phyloP scores from a whole-genome alignment of 371 early-diverging fungal genomes.

The Sporodiniella umbellata region DNA sequence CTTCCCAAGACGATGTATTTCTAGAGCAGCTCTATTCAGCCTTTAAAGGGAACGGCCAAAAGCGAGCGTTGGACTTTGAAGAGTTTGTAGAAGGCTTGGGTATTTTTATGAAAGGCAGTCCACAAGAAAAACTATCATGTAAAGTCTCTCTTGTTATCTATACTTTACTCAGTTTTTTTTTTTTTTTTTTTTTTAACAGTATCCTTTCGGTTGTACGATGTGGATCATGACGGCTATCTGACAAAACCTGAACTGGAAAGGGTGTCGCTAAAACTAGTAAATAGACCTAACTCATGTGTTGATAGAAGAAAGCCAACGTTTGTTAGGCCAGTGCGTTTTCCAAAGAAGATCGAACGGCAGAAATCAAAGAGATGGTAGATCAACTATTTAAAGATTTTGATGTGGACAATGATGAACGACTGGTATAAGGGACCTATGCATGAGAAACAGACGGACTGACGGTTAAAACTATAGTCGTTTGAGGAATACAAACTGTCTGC shows the following conservation, averaged over 20 bases:
- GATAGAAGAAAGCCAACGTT: not conserved
- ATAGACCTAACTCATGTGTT: no score
- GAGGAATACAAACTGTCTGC: constrained; percentile 79
- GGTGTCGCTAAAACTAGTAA: constrained; percentile 75
- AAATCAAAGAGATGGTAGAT: constrained; percentile 62
- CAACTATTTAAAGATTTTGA: constrained; percentile 82
- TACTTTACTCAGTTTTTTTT: not conserved
- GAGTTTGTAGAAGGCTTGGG: constrained; percentile 79
- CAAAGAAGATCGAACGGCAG: constrained; percentile 67
- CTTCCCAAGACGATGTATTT: constrained; percentile 71
- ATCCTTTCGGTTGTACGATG: constrained; percentile 80
- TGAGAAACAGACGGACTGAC: not conserved
- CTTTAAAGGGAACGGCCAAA: constrained; percentile 64
- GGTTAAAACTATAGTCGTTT: constrained; percentile 51
- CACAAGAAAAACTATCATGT: constrained; percentile 79
- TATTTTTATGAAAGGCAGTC: constrained; percentile 76
- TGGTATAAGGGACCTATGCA: constrained; percentile 43
- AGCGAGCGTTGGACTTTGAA: constrained; percentile 22
- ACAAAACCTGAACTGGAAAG: constrained; percentile 72
- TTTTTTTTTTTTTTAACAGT: constrained; percentile 38
- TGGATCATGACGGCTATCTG: constrained; percentile 75
- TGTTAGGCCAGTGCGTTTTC: constrained; percentile 46
- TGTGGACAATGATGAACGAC: constrained; percentile 76
- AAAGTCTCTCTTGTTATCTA: constrained; percentile 18
- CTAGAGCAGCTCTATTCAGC: constrained; percentile 77